A percentile compares a stretch with the other conserved stretches of the same genome.
phyloP scores from a whole-genome alignment of 2,329 filamentous ascomycete genomes.

The Waltergamsia citrina region DNA sequence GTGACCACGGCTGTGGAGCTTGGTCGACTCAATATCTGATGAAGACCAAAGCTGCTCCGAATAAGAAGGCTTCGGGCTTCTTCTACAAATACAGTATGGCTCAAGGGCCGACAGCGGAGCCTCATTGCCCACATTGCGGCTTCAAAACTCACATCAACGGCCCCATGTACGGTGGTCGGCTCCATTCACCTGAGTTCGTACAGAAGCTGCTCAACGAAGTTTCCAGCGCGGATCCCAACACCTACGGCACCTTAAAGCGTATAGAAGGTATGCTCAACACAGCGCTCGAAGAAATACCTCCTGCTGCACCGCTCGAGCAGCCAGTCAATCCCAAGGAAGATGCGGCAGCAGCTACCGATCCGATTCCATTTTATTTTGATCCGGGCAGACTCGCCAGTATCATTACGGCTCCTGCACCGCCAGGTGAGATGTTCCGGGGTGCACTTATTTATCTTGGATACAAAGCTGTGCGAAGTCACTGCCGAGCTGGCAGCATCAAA shows the following conservation, averaged over 20 bases:
- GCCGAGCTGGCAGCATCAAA: slow-evolving; percentile 82
- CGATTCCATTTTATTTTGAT: slow-evolving; percentile 78
- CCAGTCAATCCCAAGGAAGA: slow-evolving; percentile 27
- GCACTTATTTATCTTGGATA: slow-evolving; percentile 78
- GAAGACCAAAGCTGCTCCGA: slow-evolving; percentile 53
- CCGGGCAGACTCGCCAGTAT: slow-evolving; percentile 66
- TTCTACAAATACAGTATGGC: slow-evolving; percentile 75
- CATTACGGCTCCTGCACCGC: slow-evolving; percentile 69
- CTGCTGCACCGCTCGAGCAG: slow-evolving; percentile 20
- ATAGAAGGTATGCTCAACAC: slow-evolving; percentile 89
- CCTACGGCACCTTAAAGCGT: slow-evolving; percentile 71
- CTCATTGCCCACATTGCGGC: slow-evolving; percentile 73
- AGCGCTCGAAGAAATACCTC: slow-evolving; percentile 64
- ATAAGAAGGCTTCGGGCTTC: slow-evolving; percentile 59
- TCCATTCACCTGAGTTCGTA: slow-evolving; percentile 81
- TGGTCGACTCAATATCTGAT: slow-evolving; percentile 78
- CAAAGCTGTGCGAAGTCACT: slow-evolving; percentile 75
- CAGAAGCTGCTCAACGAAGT: slow-evolving; percentile 67
- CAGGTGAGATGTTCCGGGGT: slow-evolving; percentile 71
- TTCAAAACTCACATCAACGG: slow-evolving; percentile 80
- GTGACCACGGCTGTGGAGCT: slow-evolving; percentile 82
- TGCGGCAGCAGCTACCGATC: slow-evolving; percentile 58
- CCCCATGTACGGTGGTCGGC: slow-evolving; percentile 87
- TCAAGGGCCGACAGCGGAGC: slow-evolving; percentile 57
- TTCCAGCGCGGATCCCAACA: slow-evolving; percentile 52